Percentiles rank a stretch among this genome's conserved stretches.
phyloP scores from a whole-genome alignment of 805 yeast species.

The Kuraishia cidri region DNA sequence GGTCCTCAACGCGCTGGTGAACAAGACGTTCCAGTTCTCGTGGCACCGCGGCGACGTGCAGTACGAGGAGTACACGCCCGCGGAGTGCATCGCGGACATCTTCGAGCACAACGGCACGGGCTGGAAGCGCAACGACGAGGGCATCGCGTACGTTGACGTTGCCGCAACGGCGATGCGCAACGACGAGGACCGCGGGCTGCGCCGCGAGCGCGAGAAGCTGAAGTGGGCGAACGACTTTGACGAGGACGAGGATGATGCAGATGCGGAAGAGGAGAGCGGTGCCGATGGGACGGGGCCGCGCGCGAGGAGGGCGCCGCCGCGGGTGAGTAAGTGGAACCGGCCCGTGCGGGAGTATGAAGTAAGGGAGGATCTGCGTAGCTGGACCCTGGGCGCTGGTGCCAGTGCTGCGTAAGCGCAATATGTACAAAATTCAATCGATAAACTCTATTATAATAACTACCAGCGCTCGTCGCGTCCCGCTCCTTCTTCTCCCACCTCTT shows the following conservation, averaged over 20 bases:
- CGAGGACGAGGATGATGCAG: background rate
- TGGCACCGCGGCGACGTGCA: conserved; percentile 15
- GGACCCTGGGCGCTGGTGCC: conserved; percentile 23
- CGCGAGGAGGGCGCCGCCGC: conserved; percentile 10
- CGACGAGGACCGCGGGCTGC: background rate
- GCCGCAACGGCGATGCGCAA: background rate
- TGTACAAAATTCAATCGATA: no score
- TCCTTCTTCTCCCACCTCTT: background rate
- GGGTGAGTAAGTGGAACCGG: no score
- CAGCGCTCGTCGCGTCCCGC: no score
- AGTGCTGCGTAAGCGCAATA: no score
- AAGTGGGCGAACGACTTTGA: background rate
- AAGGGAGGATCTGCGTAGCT: conserved; percentile 29
- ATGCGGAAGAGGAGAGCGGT: background rate
- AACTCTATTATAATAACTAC: no score
- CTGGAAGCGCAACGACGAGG: conserved; percentile 44
- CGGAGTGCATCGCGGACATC: conserved; percentile 68
- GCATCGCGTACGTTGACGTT: conserved; percentile 28
- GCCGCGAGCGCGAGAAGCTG: background rate
- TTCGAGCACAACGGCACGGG: conserved; percentile 59
- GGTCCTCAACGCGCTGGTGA: conserved; percentile 12
- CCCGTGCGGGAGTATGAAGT: conserved; percentile 19
- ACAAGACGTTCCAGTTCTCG: conserved; percentile 19
- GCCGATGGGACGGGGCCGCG: background rate
- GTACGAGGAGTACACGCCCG: conserved; percentile 47